These are phyloP conservation scores for Chrysoporthe cubensis DNA, from an alignment of 2,329 filamentous ascomycete genomes.

Conservation along the genomic window DNA sequence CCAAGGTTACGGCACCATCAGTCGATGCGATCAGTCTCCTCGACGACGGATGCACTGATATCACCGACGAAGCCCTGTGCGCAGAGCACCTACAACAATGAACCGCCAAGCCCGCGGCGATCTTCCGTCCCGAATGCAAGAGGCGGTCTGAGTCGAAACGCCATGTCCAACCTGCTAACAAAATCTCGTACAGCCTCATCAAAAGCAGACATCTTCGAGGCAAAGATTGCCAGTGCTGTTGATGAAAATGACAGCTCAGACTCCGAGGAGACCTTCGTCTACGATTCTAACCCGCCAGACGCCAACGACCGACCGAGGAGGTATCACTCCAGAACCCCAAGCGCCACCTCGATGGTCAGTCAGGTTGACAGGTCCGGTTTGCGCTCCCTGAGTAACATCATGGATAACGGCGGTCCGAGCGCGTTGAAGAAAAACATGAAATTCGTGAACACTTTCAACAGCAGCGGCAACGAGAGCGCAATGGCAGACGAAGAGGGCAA, in stretches of 20 bases:
- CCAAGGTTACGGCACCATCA: conserved; percentile 46
- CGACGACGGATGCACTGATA: conserved; percentile 36
- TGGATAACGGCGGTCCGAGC: conserved; percentile 59
- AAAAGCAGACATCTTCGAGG: conserved; percentile 97
- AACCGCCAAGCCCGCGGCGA: conserved; percentile 33
- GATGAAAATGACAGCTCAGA: conserved; percentile 96
- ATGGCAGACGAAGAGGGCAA: conserved; percentile 71
- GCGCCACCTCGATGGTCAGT: conserved; percentile 81
- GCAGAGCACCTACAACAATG: conserved; percentile 41
- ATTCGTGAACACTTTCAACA: conserved; percentile 81
- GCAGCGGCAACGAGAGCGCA: conserved; percentile 55
- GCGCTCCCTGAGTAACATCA: conserved; percentile 68
- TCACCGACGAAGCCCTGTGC: conserved; percentile 42
- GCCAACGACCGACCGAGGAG: conserved; percentile 66
- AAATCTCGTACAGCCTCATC: conserved; percentile 70
- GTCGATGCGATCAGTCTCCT: conserved; percentile 43
- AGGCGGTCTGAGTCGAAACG: conserved; percentile 42
- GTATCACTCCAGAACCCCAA: conserved; percentile 93
- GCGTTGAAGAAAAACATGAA: conserved; percentile 92
- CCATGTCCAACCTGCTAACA: conserved; percentile 51
- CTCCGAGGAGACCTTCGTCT: conserved; percentile 98
- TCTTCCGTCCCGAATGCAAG: conserved; percentile 32
- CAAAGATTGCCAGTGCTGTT: conserved; percentile 92
- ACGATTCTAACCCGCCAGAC: conserved; percentile 93
- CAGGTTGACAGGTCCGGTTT: conserved; percentile 65